Conservation (phyloP, 345 rosid species). For the Corymbia maculata region DNA sequence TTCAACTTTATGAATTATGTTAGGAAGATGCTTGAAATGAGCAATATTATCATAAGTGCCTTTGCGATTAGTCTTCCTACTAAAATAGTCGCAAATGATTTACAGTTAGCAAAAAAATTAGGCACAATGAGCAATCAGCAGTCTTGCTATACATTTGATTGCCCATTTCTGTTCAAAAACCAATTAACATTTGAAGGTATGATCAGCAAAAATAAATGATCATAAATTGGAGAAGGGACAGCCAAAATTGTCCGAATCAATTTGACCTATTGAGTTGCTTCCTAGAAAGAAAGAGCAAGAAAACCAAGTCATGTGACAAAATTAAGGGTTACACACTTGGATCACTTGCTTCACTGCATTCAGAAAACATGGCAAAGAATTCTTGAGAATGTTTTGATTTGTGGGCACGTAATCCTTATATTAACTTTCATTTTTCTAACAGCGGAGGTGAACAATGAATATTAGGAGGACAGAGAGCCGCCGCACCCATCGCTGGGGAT, state of each 20-base stretch:
- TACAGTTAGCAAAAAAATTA: background rate
- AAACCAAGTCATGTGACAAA: background rate
- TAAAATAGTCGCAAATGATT: background rate
- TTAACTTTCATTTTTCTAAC: background rate
- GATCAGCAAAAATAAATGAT: background rate
- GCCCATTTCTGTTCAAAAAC: background rate
- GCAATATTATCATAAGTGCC: background rate
- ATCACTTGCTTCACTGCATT: background rate
- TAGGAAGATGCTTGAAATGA: background rate
- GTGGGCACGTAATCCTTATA: background rate
- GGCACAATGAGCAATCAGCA: background rate
- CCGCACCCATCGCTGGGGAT: background rate
- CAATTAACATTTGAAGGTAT: background rate
- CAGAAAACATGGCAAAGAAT: background rate
- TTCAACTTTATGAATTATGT: background rate
- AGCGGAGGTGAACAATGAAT: background rate
- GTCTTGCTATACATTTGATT: background rate
- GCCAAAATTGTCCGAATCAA: background rate
- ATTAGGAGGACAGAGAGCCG: conserved; percentile 15
- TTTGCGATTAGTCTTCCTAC: background rate
- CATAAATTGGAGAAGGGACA: background rate
- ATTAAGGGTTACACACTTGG: background rate
- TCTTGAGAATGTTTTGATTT: background rate
- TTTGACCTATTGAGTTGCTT: background rate
- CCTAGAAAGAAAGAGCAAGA: background rate